phyloP scores from a whole-genome alignment of 148 eudicot genomes.

The Amaranthus palmeri region DNA sequence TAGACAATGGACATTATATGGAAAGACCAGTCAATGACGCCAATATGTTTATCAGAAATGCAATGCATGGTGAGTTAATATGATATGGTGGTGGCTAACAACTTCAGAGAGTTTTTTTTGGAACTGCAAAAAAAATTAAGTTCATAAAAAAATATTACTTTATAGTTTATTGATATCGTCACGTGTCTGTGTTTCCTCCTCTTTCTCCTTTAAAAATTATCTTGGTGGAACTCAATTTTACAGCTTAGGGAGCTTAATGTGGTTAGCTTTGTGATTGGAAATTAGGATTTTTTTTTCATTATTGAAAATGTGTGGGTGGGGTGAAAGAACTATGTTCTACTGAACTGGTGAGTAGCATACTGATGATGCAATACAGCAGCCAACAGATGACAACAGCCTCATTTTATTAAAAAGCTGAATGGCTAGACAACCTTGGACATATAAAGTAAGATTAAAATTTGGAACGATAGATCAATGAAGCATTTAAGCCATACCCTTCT shows the following conservation, averaged over 20 bases:
- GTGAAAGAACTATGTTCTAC: neutral
- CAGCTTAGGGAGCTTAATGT: too few relatives aligned
- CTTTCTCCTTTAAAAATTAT: too few relatives aligned
- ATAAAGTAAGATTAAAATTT: too few relatives aligned
- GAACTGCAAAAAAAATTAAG: neutral
- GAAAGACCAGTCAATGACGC: constrained; percentile 39
- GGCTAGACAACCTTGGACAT: too few relatives aligned
- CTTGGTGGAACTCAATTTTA: too few relatives aligned
- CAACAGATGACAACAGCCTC: too few relatives aligned
- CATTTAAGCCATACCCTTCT: too few relatives aligned
- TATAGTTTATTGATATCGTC: neutral
- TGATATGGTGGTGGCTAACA: neutral
- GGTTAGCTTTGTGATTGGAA: neutral
- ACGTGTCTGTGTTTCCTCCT: too few relatives aligned
- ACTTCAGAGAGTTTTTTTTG: neutral
- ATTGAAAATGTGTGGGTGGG: neutral
- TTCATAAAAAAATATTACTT: neutral
- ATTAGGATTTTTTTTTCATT: neutral
- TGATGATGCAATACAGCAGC: too few relatives aligned
- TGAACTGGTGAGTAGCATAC: neutral
- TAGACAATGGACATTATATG: constrained; percentile 35
- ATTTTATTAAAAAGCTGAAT: too few relatives aligned
- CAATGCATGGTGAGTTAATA: constrained; percentile 35
- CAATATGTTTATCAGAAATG: constrained; percentile 29
- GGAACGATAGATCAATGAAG: too few relatives aligned